phyloP scores from a whole-genome alignment of 768 basidiomycete species.

The Hemileccinum impolitum region DNA sequence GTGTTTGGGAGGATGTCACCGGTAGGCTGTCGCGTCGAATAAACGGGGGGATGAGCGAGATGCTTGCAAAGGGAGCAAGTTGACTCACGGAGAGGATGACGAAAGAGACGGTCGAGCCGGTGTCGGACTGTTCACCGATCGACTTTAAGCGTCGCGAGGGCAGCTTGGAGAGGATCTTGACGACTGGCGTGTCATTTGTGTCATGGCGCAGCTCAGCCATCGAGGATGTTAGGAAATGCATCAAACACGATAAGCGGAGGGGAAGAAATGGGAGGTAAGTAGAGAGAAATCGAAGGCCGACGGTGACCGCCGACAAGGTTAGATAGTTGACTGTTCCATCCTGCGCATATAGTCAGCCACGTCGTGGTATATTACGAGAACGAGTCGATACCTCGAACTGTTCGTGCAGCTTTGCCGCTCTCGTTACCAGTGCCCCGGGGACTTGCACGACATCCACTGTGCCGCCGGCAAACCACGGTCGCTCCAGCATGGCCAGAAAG shows the following conservation, averaged over 20 bases:
- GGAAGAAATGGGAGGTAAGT: constrained; percentile 80
- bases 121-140: constrained; percentile 64
- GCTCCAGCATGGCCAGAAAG: constrained; percentile 55
- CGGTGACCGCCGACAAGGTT: constrained; percentile 71
- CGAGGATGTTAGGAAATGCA: constrained; percentile 55
- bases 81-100: constrained; percentile 59
- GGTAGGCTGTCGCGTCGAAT: constrained; percentile 42
- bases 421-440: constrained; percentile 66
- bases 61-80: too few species aligned
- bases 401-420: constrained; percentile 57
- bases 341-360: constrained; percentile 35
- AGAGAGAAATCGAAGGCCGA: constrained; percentile 73
- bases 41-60: neutral
- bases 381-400: constrained; percentile 68
- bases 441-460: constrained; percentile 83
- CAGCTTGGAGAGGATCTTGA: constrained; percentile 63
- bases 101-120: constrained; percentile 60
- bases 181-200: constrained; percentile 53
- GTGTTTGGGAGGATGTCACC: constrained; percentile 69
- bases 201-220: constrained; percentile 62
- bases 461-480: constrained; percentile 85
- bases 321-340: constrained; percentile 86
- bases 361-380: neutral
- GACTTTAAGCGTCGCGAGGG: constrained; percentile 51
- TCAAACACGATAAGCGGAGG: constrained; percentile 65